Base-by-base conservation (phyloP, 345 rosid genomes). In the Populus nigra region DNA sequence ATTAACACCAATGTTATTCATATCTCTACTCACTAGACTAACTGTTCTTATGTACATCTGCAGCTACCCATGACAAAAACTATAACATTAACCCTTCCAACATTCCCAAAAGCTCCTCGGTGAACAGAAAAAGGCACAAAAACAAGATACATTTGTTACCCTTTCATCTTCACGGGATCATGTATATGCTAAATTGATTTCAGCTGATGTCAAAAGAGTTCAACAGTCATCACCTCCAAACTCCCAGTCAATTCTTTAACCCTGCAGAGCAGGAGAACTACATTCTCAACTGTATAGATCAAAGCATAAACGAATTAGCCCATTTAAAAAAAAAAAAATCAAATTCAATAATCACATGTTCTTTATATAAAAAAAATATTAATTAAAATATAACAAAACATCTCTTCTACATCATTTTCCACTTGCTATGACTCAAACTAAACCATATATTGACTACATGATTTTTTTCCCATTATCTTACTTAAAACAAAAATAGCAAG, bases 131-230 rank as follows among this genome's bases (percentile, higher is more conserved):
- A 63, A 25, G 67, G 75, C 43, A 80, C 82, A 45, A 39, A 75
- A 74, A 61, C 78, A 75, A 75, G 66, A 69, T 35, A 63, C 57
- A 63, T 70, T 63, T 70, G 73, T 75, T 80, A 75, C 78, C 78
- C 75, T 70, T 75, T 75, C 71, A 38, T 74, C 78, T 65, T 70
- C 45, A 80, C 72, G 50, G 66, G 74, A 62, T 79, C 77, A 74
- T 31, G 72, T 23, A 22, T 74, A 61, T 35, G 29, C 57, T 47
- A 69, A 27, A 68, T 29, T 59, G 27, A 59, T 49, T 65, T 55
- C 70, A 59, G 78, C 82, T 43, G 49, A 45, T 55, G 63, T 59
- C 47, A n/a, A 59, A 74, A 61, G 62, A 20, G 22, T 62, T 55
- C 31, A 8, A 69, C 43, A 69, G 39, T 68, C 70, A 74, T 59